Evolutionary conservation across 805 yeast genomes (phyloP).

Genomic region (Torulaspora microellipsoides): DNA sequence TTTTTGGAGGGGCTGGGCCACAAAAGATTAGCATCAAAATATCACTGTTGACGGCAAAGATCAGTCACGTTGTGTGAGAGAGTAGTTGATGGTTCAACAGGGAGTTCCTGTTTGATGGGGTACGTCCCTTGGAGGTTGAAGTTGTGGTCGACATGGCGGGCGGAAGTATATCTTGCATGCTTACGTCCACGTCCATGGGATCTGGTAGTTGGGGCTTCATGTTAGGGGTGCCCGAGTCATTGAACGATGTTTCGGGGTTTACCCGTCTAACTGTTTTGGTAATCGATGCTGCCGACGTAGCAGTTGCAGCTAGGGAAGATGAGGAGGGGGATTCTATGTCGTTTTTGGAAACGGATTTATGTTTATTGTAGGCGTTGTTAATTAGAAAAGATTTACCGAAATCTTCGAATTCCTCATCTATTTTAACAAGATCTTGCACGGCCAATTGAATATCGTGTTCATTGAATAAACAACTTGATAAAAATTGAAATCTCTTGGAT

Average conservation of each 20-base stretch:
- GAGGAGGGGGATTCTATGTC: not conserved
- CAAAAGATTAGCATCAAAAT: slow-evolving; percentile 3
- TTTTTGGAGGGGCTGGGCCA: slow-evolving; percentile 11
- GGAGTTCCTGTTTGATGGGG: slow-evolving; percentile 6
- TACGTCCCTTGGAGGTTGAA: not conserved
- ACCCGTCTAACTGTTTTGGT: slow-evolving; percentile 14
- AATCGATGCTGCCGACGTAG: not conserved
- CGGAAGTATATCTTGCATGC: slow-evolving; percentile 22
- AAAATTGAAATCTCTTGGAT: slow-evolving; percentile 21
- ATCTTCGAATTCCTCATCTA: slow-evolving; percentile 37
- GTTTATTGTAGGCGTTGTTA: slow-evolving; percentile 4
- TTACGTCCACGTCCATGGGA: slow-evolving; percentile 19
- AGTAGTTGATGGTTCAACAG: slow-evolving; percentile 10
- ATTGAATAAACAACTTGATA: slow-evolving; percentile 20
- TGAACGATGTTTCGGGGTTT: slow-evolving; percentile 1
- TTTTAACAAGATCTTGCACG: slow-evolving; percentile 29
- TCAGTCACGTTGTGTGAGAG: slow-evolving; percentile 4
- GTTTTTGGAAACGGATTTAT: no score
- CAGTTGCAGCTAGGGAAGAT: not conserved
- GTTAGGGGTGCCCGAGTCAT: not conserved
- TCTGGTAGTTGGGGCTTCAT: not conserved
- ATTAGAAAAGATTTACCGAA: slow-evolving; percentile 26
- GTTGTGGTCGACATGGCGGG: slow-evolving; percentile 1
- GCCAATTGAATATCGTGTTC: slow-evolving; percentile 22
- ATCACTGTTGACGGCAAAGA: not conserved